phyloP scores from a whole-genome alignment of 352 stramenopile species.

The Stephanocyclus meneghinianus region DNA sequence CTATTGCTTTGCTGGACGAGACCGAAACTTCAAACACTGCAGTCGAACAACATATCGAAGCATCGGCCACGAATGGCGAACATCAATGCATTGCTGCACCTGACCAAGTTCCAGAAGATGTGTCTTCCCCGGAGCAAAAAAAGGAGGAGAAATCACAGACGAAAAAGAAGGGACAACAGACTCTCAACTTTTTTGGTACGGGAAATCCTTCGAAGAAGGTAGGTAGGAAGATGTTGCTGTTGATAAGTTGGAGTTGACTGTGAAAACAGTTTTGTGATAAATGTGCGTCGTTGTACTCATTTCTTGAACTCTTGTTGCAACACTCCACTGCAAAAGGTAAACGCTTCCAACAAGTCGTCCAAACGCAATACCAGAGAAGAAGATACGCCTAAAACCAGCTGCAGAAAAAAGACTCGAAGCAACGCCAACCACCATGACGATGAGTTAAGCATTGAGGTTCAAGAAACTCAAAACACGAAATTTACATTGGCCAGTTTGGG shows the following conservation, averaged over 20 bases:
- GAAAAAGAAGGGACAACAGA: conserved; percentile 44
- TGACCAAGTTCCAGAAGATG: conserved; percentile 31
- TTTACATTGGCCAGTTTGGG: conserved; percentile 26
- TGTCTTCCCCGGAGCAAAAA: conserved; percentile 25
- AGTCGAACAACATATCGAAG: conserved; percentile 10
- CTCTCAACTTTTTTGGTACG: conserved; percentile 45
- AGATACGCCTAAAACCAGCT: neutral
- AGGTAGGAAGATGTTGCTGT: neutral
- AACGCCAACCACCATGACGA: neutral
- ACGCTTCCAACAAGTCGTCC: neutral
- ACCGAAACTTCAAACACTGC: neutral
- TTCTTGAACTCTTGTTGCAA: neutral
- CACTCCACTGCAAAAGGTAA: neutral
- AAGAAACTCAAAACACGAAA: conserved; percentile 16
- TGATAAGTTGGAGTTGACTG: neutral
- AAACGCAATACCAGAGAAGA: conserved; percentile 7
- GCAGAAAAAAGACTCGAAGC: conserved; percentile 28
- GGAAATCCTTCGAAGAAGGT: conserved; percentile 1
- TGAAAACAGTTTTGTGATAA: too few species aligned
- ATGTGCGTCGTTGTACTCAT: neutral
- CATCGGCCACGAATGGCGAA: neutral
- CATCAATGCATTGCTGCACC: neutral
- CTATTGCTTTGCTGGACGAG: neutral
- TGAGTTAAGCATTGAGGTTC: neutral
- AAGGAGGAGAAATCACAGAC: conserved; percentile 3